These are phyloP conservation scores for Thielaviopsis musarum DNA, from an alignment of 2,329 filamentous ascomycete genomes.

Conservation along the genomic window DNA sequence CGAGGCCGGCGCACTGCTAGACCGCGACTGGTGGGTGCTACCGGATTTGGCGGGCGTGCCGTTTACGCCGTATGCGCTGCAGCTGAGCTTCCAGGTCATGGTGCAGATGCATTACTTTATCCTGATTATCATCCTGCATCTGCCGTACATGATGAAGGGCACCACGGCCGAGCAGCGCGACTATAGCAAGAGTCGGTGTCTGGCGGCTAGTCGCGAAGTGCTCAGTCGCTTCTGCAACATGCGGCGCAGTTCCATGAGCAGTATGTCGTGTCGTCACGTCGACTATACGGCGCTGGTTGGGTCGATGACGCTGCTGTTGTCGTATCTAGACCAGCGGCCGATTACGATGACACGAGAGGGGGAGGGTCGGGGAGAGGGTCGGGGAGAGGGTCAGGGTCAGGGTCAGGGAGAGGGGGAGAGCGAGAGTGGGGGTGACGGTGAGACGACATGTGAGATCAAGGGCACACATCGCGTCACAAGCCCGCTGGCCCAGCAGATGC, in stretches of 20 bases:
- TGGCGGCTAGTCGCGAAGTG: constrained; percentile 33
- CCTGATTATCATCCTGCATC: constrained; percentile 34
- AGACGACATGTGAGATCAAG: neutral
- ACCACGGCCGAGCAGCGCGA: constrained; percentile 24
- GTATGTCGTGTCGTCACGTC: constrained; percentile 28
- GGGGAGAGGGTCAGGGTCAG: too few species aligned
- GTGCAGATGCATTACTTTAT: constrained; percentile 34
- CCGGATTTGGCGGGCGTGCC: constrained; percentile 18
- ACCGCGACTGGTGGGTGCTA: constrained; percentile 31
- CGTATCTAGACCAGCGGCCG: constrained; percentile 25
- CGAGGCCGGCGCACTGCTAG: constrained; percentile 24
- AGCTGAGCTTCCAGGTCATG: constrained; percentile 25
- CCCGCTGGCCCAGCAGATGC: constrained; percentile 17
- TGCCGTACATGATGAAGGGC: constrained; percentile 35
- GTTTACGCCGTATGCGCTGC: constrained; percentile 29
- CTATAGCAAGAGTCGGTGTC: constrained; percentile 29
- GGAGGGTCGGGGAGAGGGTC: too few species aligned
- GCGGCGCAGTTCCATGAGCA: constrained; percentile 23
- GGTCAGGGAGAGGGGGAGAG: too few species aligned
- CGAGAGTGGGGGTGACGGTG: too few species aligned
- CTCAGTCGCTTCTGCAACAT: constrained; percentile 32
- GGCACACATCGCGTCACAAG: constrained; percentile 1
- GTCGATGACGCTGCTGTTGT: constrained; percentile 32
- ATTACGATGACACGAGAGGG: neutral
- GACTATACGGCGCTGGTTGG: constrained; percentile 37